Percentiles rank a stretch among this genome's conserved stretches.
These are phyloP conservation scores for Skeletonema menzelii DNA, from an alignment of 108 stramenopile species.

Conservation along the genomic window DNA sequence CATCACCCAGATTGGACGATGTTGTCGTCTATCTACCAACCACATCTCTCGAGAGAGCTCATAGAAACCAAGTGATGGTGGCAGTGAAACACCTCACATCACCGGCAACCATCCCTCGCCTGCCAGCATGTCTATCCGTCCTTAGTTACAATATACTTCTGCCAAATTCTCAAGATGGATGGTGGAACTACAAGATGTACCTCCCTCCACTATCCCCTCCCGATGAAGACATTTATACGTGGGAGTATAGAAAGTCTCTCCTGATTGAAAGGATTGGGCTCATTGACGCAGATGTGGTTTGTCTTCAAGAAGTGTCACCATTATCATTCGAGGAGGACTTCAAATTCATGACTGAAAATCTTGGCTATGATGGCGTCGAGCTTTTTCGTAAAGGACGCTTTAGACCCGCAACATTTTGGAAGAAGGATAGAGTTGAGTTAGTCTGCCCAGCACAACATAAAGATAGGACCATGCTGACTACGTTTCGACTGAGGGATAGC, in stretches of 20 bases:
- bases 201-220: constrained; percentile 61
- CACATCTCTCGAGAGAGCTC: too few relatives aligned
- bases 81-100: constrained; percentile 4
- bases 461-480: constrained; percentile 84
- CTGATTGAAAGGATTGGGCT: constrained; percentile 48
- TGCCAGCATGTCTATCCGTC: constrained; percentile 1
- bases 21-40: too few relatives aligned
- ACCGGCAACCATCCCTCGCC: constrained; percentile 6
- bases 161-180: constrained; percentile 89
- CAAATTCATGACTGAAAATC: constrained; percentile 74
- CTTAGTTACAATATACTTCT: constrained; percentile 82
- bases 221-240: constrained; percentile 43
- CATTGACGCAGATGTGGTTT: constrained; percentile 86
- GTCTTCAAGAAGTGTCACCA: constrained; percentile 89
- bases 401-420: constrained; percentile 94
- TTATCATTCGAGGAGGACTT: constrained; percentile 88
- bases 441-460: constrained; percentile 80
- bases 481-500: constrained; percentile 49
- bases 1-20: too few relatives aligned
- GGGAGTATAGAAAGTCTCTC: constrained; percentile 72
- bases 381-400: constrained; percentile 80
- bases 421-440: constrained; percentile 64
- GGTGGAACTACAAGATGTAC: constrained; percentile 94
- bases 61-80: neutral
- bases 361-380: constrained; percentile 85